A percentile compares a stretch with the other conserved stretches of the same genome.
Evolutionary conservation across 1,139 yeast genomes (phyloP).

Genomic region (Pneumocystis murina): DNA sequence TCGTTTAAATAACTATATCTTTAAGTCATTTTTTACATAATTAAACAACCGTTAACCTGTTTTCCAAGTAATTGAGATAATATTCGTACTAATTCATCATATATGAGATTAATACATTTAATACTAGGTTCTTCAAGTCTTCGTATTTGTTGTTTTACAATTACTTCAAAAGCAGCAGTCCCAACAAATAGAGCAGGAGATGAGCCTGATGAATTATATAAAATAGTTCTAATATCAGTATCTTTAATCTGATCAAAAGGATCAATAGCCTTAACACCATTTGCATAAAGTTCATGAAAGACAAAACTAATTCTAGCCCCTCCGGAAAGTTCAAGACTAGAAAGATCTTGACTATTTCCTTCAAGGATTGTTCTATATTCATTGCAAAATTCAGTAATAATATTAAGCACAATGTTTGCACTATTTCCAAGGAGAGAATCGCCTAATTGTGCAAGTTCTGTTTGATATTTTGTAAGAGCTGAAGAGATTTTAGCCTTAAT

Average conservation of each 20-base stretch:
- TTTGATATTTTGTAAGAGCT: slow-evolving; percentile 74
- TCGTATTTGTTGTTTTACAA: slow-evolving; percentile 85
- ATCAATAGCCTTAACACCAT: slow-evolving; percentile 82
- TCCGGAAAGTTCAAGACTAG: slow-evolving; percentile 76
- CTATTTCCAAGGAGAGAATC: slow-evolving; percentile 73
- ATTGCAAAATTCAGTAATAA: slow-evolving; percentile 83
- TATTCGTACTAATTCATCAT: slow-evolving; percentile 86
- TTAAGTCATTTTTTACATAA: background rate
- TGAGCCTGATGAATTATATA: slow-evolving; percentile 86
- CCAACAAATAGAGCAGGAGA: slow-evolving; percentile 97
- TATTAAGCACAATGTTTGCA: slow-evolving; percentile 72
- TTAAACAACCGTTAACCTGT: slow-evolving; percentile 25
- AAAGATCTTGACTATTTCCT: slow-evolving; percentile 84
- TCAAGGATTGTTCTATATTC: slow-evolving; percentile 84
- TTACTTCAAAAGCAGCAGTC: slow-evolving; percentile 90
- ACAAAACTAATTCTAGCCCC: slow-evolving; percentile 98
- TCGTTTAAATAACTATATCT: slow-evolving; percentile 43
- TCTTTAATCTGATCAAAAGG: slow-evolving; percentile 97
- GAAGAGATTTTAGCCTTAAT: slow-evolving; percentile 83
- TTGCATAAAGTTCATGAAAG: slow-evolving; percentile 88
- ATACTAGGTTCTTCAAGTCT: slow-evolving; percentile 90
- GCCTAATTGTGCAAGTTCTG: slow-evolving; percentile 60
- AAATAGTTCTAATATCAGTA: slow-evolving; percentile 87
- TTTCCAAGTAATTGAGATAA: slow-evolving; percentile 70
- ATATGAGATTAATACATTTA: slow-evolving; percentile 77